Conservation (phyloP, 2,329 filamentous ascomycete species). For the Alternaria postmessia region DNA sequence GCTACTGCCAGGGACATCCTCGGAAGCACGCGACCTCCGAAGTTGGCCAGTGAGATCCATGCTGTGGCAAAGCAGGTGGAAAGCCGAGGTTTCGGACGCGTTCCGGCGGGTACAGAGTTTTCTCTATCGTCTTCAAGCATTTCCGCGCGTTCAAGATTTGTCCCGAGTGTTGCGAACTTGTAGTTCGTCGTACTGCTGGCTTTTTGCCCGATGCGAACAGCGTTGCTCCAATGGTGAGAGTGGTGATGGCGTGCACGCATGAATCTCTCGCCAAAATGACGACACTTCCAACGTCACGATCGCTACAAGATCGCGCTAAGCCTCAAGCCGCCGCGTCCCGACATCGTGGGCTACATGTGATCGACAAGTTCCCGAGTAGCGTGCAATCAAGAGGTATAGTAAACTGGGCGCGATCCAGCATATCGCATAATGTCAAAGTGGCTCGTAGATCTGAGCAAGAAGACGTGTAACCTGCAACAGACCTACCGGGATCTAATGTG, state of each 20-base stretch:
- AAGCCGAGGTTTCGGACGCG: slow-evolving; percentile 31
- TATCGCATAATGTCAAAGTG: not conserved
- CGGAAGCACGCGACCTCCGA: slow-evolving; percentile 36
- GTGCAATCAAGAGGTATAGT: not conserved
- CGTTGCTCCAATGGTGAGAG: not conserved
- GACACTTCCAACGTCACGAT: slow-evolving; percentile 5
- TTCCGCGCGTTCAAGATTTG: not conserved
- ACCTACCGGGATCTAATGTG: not conserved
- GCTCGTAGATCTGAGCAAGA: not conserved
- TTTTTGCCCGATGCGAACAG: not conserved
- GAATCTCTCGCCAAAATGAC: slow-evolving; percentile 1
- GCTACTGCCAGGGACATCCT: slow-evolving; percentile 37
- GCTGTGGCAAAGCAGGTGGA: slow-evolving; percentile 23
- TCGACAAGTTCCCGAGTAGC: not conserved
- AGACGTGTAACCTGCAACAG: not conserved
- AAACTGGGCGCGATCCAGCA: not conserved
- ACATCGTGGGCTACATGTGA: slow-evolving; percentile 7
- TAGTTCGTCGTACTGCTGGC: not conserved
- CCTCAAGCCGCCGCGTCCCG: not conserved
- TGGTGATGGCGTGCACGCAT: not conserved
- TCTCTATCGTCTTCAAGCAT: not conserved
- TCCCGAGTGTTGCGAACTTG: not conserved
- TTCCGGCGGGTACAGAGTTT: slow-evolving; percentile 17
- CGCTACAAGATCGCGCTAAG: slow-evolving; percentile 1
- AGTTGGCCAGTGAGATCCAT: slow-evolving; percentile 25